These are phyloP conservation scores for Bruguiera gymnorhiza DNA, from an alignment of 345 rosid genomes.

Conservation along the genomic window DNA sequence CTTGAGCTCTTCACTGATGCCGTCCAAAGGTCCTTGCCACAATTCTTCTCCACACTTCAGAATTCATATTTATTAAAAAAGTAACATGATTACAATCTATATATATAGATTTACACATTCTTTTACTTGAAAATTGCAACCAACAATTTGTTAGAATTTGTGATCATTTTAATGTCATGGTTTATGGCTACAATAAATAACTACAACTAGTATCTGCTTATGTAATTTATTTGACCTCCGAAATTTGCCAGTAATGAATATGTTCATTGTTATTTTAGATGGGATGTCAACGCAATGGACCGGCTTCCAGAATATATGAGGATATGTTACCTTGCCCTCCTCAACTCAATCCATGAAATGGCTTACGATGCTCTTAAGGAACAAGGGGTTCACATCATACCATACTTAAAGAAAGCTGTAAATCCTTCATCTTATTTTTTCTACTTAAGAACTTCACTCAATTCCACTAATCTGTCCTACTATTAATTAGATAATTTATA, in stretches of 20 bases:
- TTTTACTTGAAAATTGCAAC: too few relatives aligned
- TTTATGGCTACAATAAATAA: not conserved
- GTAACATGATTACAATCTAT: too few relatives aligned
- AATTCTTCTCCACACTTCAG: not conserved
- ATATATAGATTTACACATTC: too few relatives aligned
- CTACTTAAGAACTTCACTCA: too few relatives aligned
- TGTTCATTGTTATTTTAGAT: constrained; percentile 18
- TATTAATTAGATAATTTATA: not conserved
- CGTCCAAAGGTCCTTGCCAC: not conserved
- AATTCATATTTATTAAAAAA: not conserved
- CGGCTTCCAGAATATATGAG: constrained; percentile 46
- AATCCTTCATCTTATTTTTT: not conserved
- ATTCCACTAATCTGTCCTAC: not conserved
- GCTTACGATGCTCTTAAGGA: constrained; percentile 28
- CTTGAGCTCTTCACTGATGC: constrained; percentile 15
- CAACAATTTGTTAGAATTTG: too few relatives aligned
- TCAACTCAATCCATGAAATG: constrained; percentile 30
- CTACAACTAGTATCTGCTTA: not conserved
- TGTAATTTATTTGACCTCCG: too few relatives aligned
- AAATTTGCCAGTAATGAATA: not conserved
- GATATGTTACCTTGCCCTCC: constrained; percentile 31
- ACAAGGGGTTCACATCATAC: constrained; percentile 27
- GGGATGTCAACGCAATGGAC: constrained; percentile 34
- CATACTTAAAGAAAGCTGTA: constrained; percentile 38
- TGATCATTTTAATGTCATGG: too few relatives aligned